Percentiles rank a stretch among this genome's conserved stretches.
phyloP scores from a whole-genome alignment of 225 moss, liverwort and hornwort genomes.

The Ulota crispa region DNA sequence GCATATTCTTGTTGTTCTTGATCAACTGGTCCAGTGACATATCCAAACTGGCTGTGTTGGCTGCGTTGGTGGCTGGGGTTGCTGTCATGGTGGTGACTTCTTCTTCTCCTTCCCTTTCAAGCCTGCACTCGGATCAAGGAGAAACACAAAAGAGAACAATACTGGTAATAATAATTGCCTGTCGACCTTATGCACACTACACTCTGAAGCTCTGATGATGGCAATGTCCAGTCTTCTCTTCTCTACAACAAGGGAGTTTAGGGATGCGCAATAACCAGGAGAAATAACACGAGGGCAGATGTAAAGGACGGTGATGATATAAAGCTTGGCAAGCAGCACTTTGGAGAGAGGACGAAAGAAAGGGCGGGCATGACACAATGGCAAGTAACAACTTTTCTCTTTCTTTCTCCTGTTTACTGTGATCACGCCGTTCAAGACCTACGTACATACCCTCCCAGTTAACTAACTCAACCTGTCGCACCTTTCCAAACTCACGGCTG shows the following conservation, averaged over 20 bases:
- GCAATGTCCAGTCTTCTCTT: constrained; percentile 11
- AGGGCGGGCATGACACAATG: not conserved
- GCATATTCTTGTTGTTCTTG: constrained; percentile 47
- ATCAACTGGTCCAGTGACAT: constrained; percentile 64
- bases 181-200: constrained; percentile 7
- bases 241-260: not conserved
- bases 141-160: constrained; percentile 16
- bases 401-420: constrained; percentile 8
- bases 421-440: constrained; percentile 37
- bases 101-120: constrained; percentile 6
- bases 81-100: constrained; percentile 35
- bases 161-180: not conserved
- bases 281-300: not conserved
- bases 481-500: constrained; percentile 37
- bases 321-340: constrained; percentile 9
- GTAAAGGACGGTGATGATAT: not conserved
- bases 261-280: constrained; percentile 18
- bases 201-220: not conserved
- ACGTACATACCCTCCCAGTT: constrained; percentile 36
- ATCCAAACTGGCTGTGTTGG: constrained; percentile 35
- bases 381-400: constrained; percentile 8
- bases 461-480: constrained; percentile 41
- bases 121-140: constrained; percentile 33
- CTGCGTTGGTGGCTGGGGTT: constrained; percentile 20
- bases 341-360: not conserved